Conservation (phyloP, 2,329 filamentous ascomycete genomes). For the Kalaharituber pfeilii region DNA sequence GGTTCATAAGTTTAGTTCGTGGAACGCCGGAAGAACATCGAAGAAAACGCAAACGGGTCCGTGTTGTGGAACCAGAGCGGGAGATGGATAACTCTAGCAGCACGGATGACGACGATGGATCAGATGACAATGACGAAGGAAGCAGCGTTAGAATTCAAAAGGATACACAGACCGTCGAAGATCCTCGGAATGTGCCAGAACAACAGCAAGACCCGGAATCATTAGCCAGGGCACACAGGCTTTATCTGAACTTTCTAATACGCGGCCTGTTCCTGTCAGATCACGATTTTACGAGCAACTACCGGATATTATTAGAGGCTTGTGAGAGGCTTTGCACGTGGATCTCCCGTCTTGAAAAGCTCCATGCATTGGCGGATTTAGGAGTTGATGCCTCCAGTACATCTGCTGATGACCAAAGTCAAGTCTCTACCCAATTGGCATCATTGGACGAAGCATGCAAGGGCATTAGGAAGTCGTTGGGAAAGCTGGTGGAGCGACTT, state of each 20-base stretch:
- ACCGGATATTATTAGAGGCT: slow-evolving; percentile 17
- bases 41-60: slow-evolving; percentile 24
- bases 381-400: slow-evolving; percentile 3
- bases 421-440: slow-evolving; percentile 8
- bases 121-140: slow-evolving; percentile 29
- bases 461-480: slow-evolving; percentile 16
- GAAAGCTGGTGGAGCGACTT: slow-evolving; percentile 17
- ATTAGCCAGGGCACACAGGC: slow-evolving; percentile 59
- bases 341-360: slow-evolving; percentile 14
- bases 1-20: slow-evolving; percentile 57
- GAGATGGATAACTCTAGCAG: slow-evolving; percentile 23
- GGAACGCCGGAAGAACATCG: background rate
- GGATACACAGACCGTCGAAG: background rate
- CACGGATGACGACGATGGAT: slow-evolving; percentile 14
- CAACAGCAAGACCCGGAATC: slow-evolving; percentile 62
- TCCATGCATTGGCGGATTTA: slow-evolving; percentile 17
- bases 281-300: slow-evolving; percentile 18
- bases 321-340: slow-evolving; percentile 17
- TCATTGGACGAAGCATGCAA: slow-evolving; percentile 15
- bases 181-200: slow-evolving; percentile 14
- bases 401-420: slow-evolving; percentile 1
- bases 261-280: slow-evolving; percentile 35
- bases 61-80: no score
- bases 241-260: slow-evolving; percentile 53
- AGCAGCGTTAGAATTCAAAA: slow-evolving; percentile 25